These are phyloP conservation scores for Aureobasidium sp. DNA, from an alignment of 2,329 filamentous ascomycete genomes.

Conservation along the genomic window DNA sequence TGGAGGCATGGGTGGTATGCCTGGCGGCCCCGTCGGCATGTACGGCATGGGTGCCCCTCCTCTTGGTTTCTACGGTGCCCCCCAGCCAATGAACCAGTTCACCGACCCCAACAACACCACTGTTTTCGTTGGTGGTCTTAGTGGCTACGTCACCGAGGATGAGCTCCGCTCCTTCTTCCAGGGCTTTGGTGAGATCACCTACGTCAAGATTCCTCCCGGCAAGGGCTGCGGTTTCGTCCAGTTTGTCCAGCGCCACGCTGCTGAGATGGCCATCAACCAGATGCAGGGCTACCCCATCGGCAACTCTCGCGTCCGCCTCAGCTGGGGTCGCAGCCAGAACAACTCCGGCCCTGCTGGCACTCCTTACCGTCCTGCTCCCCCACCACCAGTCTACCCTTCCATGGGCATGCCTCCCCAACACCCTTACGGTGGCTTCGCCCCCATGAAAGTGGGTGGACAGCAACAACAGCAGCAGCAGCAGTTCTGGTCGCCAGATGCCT, in stretches of 20 bases:
- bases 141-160: constrained; percentile 96
- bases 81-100: constrained; percentile 96
- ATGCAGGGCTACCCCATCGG: constrained; percentile 99
- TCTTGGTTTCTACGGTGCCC: constrained; percentile 55
- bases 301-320: constrained; percentile 93
- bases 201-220: constrained; percentile 98
- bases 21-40: constrained; percentile 47
- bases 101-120: constrained; percentile 99
- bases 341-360: constrained; percentile 95
- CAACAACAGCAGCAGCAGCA: not conserved
- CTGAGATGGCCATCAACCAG: constrained; percentile 99
- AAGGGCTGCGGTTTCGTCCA: constrained; percentile 99
- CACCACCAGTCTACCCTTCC: constrained; percentile 61
- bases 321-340: constrained; percentile 97
- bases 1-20: constrained; percentile 41
- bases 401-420: constrained; percentile 59
- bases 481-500: not conserved
- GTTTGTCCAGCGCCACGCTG: constrained; percentile 96
- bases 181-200: constrained; percentile 97
- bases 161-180: constrained; percentile 99
- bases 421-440: constrained; percentile 56
- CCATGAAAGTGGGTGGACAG: constrained; percentile 49
- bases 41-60: constrained; percentile 62
- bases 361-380: constrained; percentile 89
- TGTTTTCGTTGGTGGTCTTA: constrained; percentile 93